Conservation (phyloP, 208 protist genomes). For the Herpetomonas samuelpessoai region DNA sequence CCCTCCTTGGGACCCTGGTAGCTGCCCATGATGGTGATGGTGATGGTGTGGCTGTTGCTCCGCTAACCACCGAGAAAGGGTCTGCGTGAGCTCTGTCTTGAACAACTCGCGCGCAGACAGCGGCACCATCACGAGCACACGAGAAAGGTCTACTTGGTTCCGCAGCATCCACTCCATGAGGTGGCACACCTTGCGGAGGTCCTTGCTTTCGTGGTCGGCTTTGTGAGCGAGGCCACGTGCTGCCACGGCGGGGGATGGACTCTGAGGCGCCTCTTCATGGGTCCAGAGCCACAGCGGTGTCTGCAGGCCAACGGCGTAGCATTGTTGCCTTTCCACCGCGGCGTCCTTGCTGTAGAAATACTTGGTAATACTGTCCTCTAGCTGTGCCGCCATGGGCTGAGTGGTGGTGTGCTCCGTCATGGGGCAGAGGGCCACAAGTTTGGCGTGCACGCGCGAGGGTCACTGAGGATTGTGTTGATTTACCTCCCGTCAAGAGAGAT, state of each 20-base stretch:
- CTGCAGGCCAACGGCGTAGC: constrained; percentile 61
- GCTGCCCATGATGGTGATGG: neutral
- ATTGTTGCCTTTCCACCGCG: constrained; percentile 17
- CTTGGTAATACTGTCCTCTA: constrained; percentile 60
- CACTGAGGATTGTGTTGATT: too few relatives aligned
- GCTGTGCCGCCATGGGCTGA: constrained; percentile 30
- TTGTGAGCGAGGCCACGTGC: neutral
- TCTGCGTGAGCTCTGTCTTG: constrained; percentile 24
- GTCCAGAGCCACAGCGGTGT: constrained; percentile 85
- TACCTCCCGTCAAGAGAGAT: too few relatives aligned
- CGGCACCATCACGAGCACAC: constrained; percentile 66
- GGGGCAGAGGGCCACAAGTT: too few relatives aligned
- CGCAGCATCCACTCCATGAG: constrained; percentile 68
- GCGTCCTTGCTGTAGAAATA: constrained; percentile 55
- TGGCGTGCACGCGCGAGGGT: too few relatives aligned
- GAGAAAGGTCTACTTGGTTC: constrained; percentile 36
- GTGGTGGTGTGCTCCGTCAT: too few relatives aligned
- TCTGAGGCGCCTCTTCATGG: constrained; percentile 23
- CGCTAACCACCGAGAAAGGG: constrained; percentile 7
- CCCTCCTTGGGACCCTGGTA: constrained; percentile 1
- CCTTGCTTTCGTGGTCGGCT: constrained; percentile 25
- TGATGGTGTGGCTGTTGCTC: too few relatives aligned
- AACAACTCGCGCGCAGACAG: constrained; percentile 43
- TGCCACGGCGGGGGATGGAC: constrained; percentile 6
- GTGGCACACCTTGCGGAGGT: constrained; percentile 43